Evolutionary conservation across 2,329 filamentous ascomycete genomes (phyloP).

Genomic region (Calonectria pseudoturangicola): DNA sequence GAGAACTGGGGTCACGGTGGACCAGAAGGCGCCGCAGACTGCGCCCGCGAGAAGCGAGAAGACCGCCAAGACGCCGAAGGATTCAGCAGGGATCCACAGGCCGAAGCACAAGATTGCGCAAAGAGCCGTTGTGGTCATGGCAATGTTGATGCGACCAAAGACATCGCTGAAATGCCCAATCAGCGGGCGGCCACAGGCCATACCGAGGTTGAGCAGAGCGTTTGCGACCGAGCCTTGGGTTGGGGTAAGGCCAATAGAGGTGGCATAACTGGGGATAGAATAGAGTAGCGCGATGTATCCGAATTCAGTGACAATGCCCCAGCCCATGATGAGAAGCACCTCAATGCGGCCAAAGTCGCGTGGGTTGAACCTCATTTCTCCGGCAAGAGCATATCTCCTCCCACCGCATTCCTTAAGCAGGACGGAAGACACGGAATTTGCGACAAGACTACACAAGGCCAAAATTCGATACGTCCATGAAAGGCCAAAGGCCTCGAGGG

Average conservation of each 20-base stretch:
- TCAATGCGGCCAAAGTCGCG: slow-evolving; percentile 28
- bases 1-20: slow-evolving; percentile 73
- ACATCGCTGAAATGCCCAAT: slow-evolving; percentile 37
- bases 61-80: not conserved
- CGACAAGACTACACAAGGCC: slow-evolving; percentile 24
- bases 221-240: slow-evolving; percentile 35
- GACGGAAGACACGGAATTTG: slow-evolving; percentile 9
- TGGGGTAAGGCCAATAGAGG: slow-evolving; percentile 26
- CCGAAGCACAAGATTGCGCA: slow-evolving; percentile 33
- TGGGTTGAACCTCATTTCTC: slow-evolving; percentile 3
- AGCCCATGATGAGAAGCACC: slow-evolving; percentile 34
- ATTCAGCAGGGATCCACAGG: slow-evolving; percentile 34
- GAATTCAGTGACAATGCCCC: slow-evolving; percentile 29
- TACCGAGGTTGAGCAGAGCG: slow-evolving; percentile 34
- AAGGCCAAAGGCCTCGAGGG: slow-evolving; percentile 25
- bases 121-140: slow-evolving; percentile 14
- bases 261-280: slow-evolving; percentile 36
- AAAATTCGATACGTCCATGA: slow-evolving; percentile 38
- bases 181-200: slow-evolving; percentile 26
- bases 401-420: slow-evolving; percentile 24
- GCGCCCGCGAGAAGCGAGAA: slow-evolving; percentile 33
- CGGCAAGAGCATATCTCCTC: not conserved
- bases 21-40: slow-evolving; percentile 38
- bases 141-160: slow-evolving; percentile 37
- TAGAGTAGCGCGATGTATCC: slow-evolving; percentile 35